A percentile compares a stretch with the other conserved stretches of the same genome.
These are phyloP conservation scores for Postia placenta DNA, from an alignment of 768 basidiomycete genomes.

Conservation along the genomic window DNA sequence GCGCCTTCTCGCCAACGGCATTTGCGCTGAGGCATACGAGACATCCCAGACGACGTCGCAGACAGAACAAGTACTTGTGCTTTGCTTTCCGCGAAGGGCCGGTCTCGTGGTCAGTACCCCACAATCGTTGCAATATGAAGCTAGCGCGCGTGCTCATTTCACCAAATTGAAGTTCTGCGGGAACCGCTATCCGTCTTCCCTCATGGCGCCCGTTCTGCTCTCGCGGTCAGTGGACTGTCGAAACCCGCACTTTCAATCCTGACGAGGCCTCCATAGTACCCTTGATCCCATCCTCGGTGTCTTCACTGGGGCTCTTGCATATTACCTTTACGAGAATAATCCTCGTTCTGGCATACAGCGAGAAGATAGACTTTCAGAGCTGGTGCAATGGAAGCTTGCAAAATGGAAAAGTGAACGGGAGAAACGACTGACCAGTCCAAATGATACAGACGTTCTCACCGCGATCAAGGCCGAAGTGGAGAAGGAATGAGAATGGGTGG, in stretches of 20 bases:
- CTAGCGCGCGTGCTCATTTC: background rate
- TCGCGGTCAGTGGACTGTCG: slow-evolving; percentile 43
- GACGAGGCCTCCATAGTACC: too few species aligned
- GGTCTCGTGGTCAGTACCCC: too few species aligned
- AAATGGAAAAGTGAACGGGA: slow-evolving; percentile 28
- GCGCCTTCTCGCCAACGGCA: background rate
- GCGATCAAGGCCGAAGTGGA: slow-evolving; percentile 11
- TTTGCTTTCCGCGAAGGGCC: too few species aligned
- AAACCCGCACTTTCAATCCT: too few species aligned
- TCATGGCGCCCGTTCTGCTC: slow-evolving; percentile 45
- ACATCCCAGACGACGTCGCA: too few species aligned
- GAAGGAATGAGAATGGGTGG: slow-evolving; percentile 1
- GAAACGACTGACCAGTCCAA: slow-evolving; percentile 8
- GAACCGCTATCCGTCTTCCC: too few species aligned
- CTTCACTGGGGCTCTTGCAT: slow-evolving; percentile 74
- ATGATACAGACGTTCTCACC: slow-evolving; percentile 15
- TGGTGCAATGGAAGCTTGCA: slow-evolving; percentile 64
- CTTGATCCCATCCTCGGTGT: slow-evolving; percentile 71
- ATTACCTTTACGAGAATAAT: slow-evolving; percentile 74
- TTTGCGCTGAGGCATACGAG: background rate
- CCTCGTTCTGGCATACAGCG: slow-evolving; percentile 61
- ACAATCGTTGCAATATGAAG: background rate
- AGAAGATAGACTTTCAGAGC: slow-evolving; percentile 46
- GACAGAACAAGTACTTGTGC: too few species aligned
- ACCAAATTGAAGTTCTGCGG: background rate